These are phyloP conservation scores for Elsinoe ampelina DNA, from an alignment of 2,329 filamentous ascomycete genomes.

Conservation along the genomic window DNA sequence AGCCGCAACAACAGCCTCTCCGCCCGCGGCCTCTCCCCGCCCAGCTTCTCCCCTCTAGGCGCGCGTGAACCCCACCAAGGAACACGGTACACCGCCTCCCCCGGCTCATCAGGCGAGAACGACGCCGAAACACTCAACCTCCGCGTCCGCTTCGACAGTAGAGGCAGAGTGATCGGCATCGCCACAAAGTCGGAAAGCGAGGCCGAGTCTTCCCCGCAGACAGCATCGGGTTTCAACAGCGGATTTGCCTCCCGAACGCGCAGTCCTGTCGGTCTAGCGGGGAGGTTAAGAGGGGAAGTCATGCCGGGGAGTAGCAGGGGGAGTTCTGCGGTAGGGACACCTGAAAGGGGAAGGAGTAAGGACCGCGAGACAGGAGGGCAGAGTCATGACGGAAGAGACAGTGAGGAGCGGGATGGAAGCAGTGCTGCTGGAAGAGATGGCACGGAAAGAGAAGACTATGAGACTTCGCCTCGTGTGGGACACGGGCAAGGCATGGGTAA, in stretches of 20 bases:
- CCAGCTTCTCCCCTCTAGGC: background rate
- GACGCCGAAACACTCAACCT: constrained; percentile 12
- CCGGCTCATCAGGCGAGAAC: background rate
- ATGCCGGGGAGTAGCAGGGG: constrained; percentile 22
- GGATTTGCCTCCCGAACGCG: background rate
- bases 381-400: background rate
- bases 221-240: background rate
- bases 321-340: background rate
- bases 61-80: background rate
- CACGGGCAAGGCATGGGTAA: constrained; percentile 17
- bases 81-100: background rate
- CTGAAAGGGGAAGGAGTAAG: background rate
- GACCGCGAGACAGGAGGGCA: background rate
- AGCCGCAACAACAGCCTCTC: background rate
- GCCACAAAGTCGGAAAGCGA: background rate
- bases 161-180: background rate
- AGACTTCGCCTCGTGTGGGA: background rate
- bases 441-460: constrained; percentile 3
- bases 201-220: no score
- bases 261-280: constrained; percentile 11
- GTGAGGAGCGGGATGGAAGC: background rate
- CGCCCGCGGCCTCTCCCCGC: background rate
- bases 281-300: constrained; percentile 19
- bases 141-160: constrained; percentile 4
- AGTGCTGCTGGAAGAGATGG: background rate